Base-by-base conservation (phyloP, 2,329 filamentous ascomycete genomes). In the Calcarisporium arbuscula region DNA sequence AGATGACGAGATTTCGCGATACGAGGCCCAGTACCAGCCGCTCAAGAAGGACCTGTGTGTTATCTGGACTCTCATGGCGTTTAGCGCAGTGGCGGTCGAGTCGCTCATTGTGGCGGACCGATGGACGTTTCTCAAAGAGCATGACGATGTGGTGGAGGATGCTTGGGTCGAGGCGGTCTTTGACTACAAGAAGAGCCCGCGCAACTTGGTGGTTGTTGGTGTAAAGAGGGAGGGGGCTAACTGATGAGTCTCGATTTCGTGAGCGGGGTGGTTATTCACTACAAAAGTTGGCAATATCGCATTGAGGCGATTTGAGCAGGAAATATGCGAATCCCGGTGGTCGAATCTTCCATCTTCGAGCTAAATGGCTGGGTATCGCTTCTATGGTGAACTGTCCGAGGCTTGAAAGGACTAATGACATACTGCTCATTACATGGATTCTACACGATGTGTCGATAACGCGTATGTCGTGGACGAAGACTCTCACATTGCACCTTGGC, bases 131-230 rank as follows among this genome's bases (percentile, higher is more conserved):
- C 65, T 98, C 46, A 74, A 68, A 38, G 90, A 98, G 62, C 85
- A 94, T 47, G 51, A 64, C 32, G 74, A 82, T 27, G 64, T 81
- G 6, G 80, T 88, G 28, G 65, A 74, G 44, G 73, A 83, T 44
- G 83, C 80, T 40, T 98, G 92, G 92, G 89, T 95, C 5, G 87
- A 96, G 64, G 72, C 84, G 1, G 88, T 95, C 5, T 96, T 96
- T 64, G 87, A 94, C 46, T 95, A 94, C 58, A 66, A 63, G 23
- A 62, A 83, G 53, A 95, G 88, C 56, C 92, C 92, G 30, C 71
- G 92, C 42, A 96, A 98, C 60, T 59, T 96, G 51, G 90, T 94
- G 3, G 84, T 98, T 5, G 89, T 96, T 19, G 92, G 90, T 1
- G 72, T 96, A 32, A 95, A 95, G 65, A 77, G 72, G 49, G 68